Percentiles rank a stretch among this genome's conserved stretches.
Conservation (phyloP, 2,329 filamentous ascomycete species). For the Aspergillus piperis region DNA sequence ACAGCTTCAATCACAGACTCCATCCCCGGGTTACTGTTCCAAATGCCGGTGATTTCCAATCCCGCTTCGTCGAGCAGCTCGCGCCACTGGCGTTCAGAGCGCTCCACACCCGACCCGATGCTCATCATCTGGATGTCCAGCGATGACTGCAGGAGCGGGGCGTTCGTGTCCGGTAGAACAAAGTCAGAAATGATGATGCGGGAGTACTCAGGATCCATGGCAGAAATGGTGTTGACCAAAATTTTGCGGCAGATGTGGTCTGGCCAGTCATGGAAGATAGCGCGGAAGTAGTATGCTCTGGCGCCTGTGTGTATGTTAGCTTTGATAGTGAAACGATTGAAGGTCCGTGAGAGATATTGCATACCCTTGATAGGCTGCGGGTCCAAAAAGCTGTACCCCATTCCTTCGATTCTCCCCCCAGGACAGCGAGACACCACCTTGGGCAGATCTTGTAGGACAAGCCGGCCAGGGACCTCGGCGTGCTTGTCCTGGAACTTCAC, state of each 20-base stretch:
- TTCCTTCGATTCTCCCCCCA: conserved; percentile 27
- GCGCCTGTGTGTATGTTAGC: conserved; percentile 26
- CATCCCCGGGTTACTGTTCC: conserved; percentile 28
- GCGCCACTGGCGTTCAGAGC: conserved; percentile 37
- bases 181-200: conserved; percentile 40
- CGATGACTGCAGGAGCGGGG: conserved; percentile 31
- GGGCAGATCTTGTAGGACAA: conserved; percentile 47
- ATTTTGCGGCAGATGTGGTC: conserved; percentile 37
- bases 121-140: conserved; percentile 45
- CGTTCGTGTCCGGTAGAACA: conserved; percentile 34
- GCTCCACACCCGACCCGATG: conserved; percentile 36
- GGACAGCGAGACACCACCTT: conserved; percentile 20
- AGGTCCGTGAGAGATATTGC: neutral
- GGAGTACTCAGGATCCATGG: conserved; percentile 35
- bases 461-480: conserved; percentile 33
- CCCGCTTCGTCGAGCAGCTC: conserved; percentile 30
- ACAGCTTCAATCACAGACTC: conserved; percentile 34
- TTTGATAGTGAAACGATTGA: neutral
- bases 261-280: conserved; percentile 43
- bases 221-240: conserved; percentile 32
- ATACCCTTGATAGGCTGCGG: conserved; percentile 34
- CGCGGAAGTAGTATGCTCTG: conserved; percentile 39
- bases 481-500: conserved; percentile 33
- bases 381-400: conserved; percentile 38
- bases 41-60: conserved; percentile 33